A percentile compares a stretch with the other conserved stretches of the same genome.
phyloP scores from a whole-genome alignment of 2,329 filamentous ascomycete genomes.

The Alternaria brassicicola region DNA sequence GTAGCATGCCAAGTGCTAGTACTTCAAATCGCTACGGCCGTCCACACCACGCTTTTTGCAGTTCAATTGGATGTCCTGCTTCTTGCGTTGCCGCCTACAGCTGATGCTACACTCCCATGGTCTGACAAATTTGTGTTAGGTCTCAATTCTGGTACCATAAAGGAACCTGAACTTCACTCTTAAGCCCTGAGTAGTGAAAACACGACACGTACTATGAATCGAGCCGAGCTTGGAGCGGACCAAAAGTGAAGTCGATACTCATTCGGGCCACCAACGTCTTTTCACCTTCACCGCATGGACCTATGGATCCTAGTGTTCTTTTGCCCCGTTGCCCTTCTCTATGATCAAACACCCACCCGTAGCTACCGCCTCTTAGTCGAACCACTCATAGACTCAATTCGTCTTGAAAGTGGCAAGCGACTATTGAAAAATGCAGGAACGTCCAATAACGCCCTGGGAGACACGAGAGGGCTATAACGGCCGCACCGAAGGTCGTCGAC shows the following conservation, averaged over 20 bases:
- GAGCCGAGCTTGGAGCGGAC: too few species aligned
- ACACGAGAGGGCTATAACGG: background rate
- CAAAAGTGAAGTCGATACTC: background rate
- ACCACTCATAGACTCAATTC: too few species aligned
- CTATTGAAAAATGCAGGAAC: too few species aligned
- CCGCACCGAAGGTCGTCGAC: background rate
- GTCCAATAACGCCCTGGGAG: background rate
- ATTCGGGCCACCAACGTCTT: background rate
- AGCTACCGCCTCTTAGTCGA: too few species aligned
- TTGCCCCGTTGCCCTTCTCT: too few species aligned
- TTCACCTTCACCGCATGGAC: background rate
- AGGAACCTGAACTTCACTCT: too few species aligned
- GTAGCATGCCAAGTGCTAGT: background rate
- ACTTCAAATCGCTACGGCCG: background rate
- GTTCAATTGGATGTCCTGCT: background rate
- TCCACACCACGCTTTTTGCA: background rate
- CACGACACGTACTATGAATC: too few species aligned
- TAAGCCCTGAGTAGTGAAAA: too few species aligned
- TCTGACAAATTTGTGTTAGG: too few species aligned
- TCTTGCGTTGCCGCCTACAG: background rate
- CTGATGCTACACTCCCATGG: background rate
- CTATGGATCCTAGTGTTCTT: background rate
- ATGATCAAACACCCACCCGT: too few species aligned
- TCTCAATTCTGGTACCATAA: too few species aligned
- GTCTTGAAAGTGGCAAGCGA: too few species aligned